Evolutionary conservation across 306 rosid genomes (phyloP).

Genomic region (Trifolium fragiferum): DNA sequence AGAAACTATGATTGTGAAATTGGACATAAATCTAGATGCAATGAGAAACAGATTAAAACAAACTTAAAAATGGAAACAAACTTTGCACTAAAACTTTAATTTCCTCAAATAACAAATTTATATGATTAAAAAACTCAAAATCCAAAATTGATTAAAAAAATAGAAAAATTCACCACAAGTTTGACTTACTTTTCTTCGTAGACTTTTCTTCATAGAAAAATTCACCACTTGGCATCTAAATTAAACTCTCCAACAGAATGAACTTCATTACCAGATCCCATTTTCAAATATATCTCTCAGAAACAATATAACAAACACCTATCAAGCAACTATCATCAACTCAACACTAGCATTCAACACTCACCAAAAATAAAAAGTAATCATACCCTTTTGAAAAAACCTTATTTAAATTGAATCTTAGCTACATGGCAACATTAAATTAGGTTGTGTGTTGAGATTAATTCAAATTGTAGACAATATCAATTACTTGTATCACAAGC

Average conservation of each 20-base stretch:
- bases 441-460: too few species aligned
- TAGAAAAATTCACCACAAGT: not conserved
- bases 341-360: constrained; percentile 35
- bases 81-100: not conserved
- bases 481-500: too few species aligned
- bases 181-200: constrained; percentile 98
- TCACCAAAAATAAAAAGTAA: not conserved
- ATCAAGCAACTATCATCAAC: constrained; percentile 27
- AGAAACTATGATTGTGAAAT: not conserved
- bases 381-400: constrained; percentile 26
- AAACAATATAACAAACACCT: constrained; percentile 32
- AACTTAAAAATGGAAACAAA: constrained; percentile 19
- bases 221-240: constrained; percentile 58
- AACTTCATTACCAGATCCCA: constrained; percentile 96
- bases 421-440: not conserved
- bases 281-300: constrained; percentile 31
- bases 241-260: constrained; percentile 67
- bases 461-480: too few species aligned
- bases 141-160: constrained; percentile 32
- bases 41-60: not conserved
- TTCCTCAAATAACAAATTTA: not conserved
- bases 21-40: constrained; percentile 21
- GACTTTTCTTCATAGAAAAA: constrained; percentile 45
- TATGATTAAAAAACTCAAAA: constrained; percentile 25
- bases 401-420: not conserved